Evolutionary conservation across 2,329 filamentous ascomycete species (phyloP), one percentile per base, ranked within the genome.

Genomic region (Calonectria leucothoes): DNA sequence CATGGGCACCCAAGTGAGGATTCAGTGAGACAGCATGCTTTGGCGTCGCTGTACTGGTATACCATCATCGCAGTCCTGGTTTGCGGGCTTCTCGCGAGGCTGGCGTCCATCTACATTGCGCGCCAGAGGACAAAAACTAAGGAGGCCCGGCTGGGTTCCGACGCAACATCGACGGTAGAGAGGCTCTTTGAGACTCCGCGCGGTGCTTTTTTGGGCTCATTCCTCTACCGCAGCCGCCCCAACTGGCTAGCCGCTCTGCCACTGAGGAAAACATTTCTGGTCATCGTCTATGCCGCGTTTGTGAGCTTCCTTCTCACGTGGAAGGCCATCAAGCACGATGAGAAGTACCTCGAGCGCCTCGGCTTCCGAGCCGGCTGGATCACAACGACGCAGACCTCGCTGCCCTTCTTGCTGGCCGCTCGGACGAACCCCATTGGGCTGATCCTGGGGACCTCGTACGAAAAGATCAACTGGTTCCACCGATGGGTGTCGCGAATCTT

Each of bases 301-400:
- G 37, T 81, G 6, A 51, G 76, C 12, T 73, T 79, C 15, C 74
- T 81, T 3, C 29, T 81, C 0, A 80, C 79, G 0, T 81, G 67
- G 63, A 81, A 81, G 42, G 69, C 78, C 31, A 74, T 81, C 35
- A 80, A 81, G 12, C 76, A 81, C 27, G 79, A 81, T n/a, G 77
- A 42, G n/a, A 79, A 74, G 27, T 80, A 77, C 6, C 71, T 75
- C 27, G 79, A 81, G 65, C 75, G 79, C n/a, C 70, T 81, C 8
- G 79, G 70, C 20, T 81, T 81, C 66, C 79, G 79, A 27, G 79
- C 78, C 10, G 79, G 75, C 29, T 81, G 79, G 79, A 76, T 81
- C 48, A 78, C 79, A 0, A 69, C 69, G 2, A 80, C 79, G 0
- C 79, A 81, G 48, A 77, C 78, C 1, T 76, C 79, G 0, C 4